A percentile compares a stretch with the other conserved stretches of the same genome.
Evolutionary conservation across 2,329 filamentous ascomycete species (phyloP).

Genomic region (Ophiocordyceps unilateralis): DNA sequence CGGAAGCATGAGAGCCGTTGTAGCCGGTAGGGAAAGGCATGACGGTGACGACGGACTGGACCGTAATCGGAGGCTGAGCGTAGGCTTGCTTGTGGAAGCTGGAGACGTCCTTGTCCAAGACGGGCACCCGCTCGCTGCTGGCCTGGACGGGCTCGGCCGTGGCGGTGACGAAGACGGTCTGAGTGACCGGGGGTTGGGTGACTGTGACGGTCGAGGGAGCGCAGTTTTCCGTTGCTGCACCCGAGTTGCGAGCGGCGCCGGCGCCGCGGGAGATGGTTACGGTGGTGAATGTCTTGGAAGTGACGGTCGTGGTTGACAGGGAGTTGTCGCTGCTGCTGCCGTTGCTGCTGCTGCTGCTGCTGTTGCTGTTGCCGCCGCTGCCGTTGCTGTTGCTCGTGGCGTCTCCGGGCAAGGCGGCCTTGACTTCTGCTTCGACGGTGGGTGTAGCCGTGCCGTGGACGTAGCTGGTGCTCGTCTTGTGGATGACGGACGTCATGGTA

Average conservation of each 20-base stretch:
- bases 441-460: conserved; percentile 13
- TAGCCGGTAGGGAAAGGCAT: conserved; percentile 22
- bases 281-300: conserved; percentile 18
- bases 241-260: neutral
- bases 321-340: conserved; percentile 3
- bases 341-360: too few relatives aligned
- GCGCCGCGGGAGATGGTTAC: conserved; percentile 8
- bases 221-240: neutral
- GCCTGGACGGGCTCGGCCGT: conserved; percentile 6
- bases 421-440: conserved; percentile 4
- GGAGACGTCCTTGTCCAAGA: conserved; percentile 7
- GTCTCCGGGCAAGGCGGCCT: conserved; percentile 2
- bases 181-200: conserved; percentile 14
- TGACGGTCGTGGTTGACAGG: conserved; percentile 12
- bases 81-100: conserved; percentile 1
- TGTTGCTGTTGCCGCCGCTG: too few relatives aligned
- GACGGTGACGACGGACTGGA: conserved; percentile 16
- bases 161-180: conserved; percentile 20
- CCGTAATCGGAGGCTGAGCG: conserved; percentile 9
- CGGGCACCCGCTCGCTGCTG: conserved; percentile 7
- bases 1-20: conserved; percentile 18
- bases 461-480: conserved; percentile 1
- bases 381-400: conserved; percentile 1
- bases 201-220: conserved; percentile 12
- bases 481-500: neutral